A percentile compares a stretch with the other conserved stretches of the same genome.
These are phyloP conservation scores for Stephania yunnanensis DNA, from an alignment of 164 flowering plant genomes.

Conservation along the genomic window DNA sequence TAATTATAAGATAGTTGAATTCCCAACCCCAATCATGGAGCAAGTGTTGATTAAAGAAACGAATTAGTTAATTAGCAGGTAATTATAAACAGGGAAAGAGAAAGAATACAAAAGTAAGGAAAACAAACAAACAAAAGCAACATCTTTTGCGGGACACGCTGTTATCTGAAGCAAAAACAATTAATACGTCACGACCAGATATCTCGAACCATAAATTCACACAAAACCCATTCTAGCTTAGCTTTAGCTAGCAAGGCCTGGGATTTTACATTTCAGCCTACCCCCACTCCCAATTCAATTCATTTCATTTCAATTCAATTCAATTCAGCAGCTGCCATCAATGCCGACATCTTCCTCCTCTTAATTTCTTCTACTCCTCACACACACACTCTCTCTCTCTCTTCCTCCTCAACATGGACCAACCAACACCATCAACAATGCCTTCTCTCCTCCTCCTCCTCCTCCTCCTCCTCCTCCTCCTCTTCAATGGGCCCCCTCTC, in stretches of 20 bases:
- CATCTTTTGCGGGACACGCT: constrained; percentile 5
- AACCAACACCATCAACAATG: constrained; percentile 9
- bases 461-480: not conserved
- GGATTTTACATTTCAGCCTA: too few species aligned
- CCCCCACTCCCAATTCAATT: not conserved
- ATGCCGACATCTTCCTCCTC: not conserved
- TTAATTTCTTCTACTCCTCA: not conserved
- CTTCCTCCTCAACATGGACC: not conserved
- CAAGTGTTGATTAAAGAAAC: not conserved
- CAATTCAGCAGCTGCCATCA: not conserved
- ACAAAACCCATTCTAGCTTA: not conserved
- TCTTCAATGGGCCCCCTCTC: constrained; percentile 9
- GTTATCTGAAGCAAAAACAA: not conserved
- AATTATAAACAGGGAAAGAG: not conserved
- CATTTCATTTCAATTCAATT: not conserved
- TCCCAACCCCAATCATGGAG: constrained; percentile 5
- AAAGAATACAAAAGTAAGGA: not conserved
- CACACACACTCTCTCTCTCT: not conserved
- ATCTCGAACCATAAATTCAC: constrained; percentile 2
- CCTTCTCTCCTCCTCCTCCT: constrained; percentile 2
- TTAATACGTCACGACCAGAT: constrained; percentile 1
- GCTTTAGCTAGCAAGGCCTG: not conserved
- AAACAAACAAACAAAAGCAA: not conserved
- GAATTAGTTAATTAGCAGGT: not conserved
- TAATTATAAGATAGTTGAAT: not conserved